Percentiles rank a stretch among this genome's conserved stretches.
These are phyloP conservation scores for Solidago caesia DNA, from an alignment of 129 eudicot genomes.

Conservation along the genomic window DNA sequence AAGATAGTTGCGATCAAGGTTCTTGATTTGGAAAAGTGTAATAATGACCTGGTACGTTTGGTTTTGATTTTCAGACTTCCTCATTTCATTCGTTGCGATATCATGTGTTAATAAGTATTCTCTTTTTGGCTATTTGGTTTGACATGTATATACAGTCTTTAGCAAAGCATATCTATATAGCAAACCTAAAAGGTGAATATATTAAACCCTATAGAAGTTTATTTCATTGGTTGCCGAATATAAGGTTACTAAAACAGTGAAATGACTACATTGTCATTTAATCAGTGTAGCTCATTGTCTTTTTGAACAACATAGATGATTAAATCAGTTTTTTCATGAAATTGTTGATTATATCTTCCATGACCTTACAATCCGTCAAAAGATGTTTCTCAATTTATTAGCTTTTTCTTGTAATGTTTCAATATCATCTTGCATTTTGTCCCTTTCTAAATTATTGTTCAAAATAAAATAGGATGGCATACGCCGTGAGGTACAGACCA, in stretches of 20 bases:
- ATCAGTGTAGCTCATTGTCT: background rate
- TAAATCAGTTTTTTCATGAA: background rate
- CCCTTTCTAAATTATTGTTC: constrained; percentile 20
- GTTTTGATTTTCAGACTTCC: background rate
- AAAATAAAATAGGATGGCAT: constrained; percentile 68
- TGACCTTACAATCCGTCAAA: constrained; percentile 17
- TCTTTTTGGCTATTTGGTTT: background rate
- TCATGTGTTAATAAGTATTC: background rate
- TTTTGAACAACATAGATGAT: no score
- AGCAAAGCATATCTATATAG: background rate
- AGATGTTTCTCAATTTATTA: background rate
- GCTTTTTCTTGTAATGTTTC: background rate
- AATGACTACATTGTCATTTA: background rate
- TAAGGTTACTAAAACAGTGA: constrained; percentile 12
- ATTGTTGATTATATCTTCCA: background rate
- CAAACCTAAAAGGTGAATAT: background rate
- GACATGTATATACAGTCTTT: constrained; percentile 12
- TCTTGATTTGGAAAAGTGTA: constrained; percentile 95
- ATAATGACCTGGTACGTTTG: constrained; percentile 83
- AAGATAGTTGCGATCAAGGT: constrained; percentile 88
- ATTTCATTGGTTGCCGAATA: background rate
- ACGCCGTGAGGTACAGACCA: constrained; percentile 93
- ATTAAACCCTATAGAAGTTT: background rate
- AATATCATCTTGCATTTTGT: background rate
- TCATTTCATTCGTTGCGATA: background rate